Percentiles rank a stretch among this genome's conserved stretches.
Conservation (phyloP, 2,329 filamentous ascomycete species). For the Microsporum canis region DNA sequence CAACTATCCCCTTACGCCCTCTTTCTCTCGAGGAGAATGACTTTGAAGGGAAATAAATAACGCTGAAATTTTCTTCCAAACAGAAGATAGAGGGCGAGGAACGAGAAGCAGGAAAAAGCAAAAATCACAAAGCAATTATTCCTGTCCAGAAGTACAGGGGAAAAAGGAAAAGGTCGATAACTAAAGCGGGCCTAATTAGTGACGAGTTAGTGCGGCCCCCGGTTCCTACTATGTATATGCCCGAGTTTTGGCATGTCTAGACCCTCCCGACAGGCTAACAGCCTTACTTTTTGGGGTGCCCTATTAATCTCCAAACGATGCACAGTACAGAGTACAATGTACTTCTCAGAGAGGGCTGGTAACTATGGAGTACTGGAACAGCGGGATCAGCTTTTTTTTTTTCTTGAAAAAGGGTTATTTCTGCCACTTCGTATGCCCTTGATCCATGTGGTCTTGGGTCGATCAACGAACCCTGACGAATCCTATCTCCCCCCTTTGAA, state of each 20-base stretch:
- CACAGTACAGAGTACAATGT: neutral
- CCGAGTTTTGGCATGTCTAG: slow-evolving; percentile 5
- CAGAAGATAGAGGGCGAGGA: neutral
- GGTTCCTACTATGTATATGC: neutral
- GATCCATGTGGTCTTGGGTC: slow-evolving; percentile 7
- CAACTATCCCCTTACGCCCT: neutral
- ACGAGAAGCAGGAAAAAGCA: neutral
- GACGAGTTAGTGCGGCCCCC: neutral
- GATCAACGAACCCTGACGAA: slow-evolving; percentile 5
- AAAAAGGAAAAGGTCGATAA: neutral
- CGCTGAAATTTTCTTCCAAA: neutral
- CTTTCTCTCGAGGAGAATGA: no score
- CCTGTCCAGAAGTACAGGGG: neutral
- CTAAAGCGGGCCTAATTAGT: slow-evolving; percentile 1
- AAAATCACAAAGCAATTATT: neutral
- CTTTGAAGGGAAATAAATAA: neutral
- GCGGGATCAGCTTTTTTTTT: slow-evolving; percentile 1
- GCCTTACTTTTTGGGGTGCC: slow-evolving; percentile 6
- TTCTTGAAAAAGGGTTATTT: slow-evolving; percentile 1
- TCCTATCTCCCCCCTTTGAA: neutral
- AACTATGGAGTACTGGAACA: neutral
- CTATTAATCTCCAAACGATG: neutral
- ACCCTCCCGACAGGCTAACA: neutral
- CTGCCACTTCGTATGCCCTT: slow-evolving; percentile 4
- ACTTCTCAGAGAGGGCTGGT: neutral